Evolutionary conservation across 75 land plant genomes (phyloP).

Genomic region (Azolla pinnata): DNA sequence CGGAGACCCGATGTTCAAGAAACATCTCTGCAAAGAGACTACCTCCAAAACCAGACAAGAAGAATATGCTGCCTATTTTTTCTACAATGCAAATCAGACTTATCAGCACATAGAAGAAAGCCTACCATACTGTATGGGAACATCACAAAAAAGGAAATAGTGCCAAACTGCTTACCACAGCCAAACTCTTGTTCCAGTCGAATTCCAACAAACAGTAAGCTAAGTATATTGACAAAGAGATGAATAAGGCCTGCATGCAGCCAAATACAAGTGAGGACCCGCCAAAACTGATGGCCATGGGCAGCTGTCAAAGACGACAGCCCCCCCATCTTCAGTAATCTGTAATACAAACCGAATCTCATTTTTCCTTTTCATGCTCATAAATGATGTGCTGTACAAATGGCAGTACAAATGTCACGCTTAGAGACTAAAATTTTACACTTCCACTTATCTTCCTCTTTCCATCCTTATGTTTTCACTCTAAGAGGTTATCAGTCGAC

Average conservation of each 20-base stretch:
- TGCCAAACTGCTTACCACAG: conserved; percentile 2
- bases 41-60: conserved; percentile 80
- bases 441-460: too few relatives aligned
- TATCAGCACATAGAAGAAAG: too few relatives aligned
- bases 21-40: conserved; percentile 78
- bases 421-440: too few relatives aligned
- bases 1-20: conserved; percentile 60
- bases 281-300: conserved; percentile 9
- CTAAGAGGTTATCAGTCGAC: too few relatives aligned
- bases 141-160: neutral
- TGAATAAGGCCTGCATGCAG: conserved; percentile 20
- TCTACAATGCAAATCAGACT: too few relatives aligned
- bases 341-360: conserved; percentile 1
- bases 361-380: too few relatives aligned
- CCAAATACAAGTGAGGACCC: conserved; percentile 15
- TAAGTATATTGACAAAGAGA: conserved; percentile 9
- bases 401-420: too few relatives aligned
- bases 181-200: conserved; percentile 20
- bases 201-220: conserved; percentile 12
- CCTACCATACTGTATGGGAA: neutral
- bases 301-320: conserved; percentile 7
- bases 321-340: conserved; percentile 14
- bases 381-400: too few relatives aligned
- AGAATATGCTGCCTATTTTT: conserved; percentile 50
- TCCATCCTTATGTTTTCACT: too few relatives aligned